Evolutionary conservation across 495 filamentous ascomycete genomes (phyloP), one percentile per base, ranked within the genome.

Genomic region (Parathielavia hyrcaniae): DNA sequence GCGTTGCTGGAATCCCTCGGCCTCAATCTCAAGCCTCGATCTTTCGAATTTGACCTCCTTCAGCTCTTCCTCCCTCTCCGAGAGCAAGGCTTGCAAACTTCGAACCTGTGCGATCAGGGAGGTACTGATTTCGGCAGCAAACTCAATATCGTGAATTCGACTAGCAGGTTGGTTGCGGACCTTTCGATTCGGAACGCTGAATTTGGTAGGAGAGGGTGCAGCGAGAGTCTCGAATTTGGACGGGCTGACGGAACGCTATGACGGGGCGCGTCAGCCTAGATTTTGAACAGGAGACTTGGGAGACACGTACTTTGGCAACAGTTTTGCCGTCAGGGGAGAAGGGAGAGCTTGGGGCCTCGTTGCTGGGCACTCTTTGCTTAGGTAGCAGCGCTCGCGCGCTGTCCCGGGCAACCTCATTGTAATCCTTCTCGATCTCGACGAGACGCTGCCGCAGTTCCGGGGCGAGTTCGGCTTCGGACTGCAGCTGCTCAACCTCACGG

Each of bases 61-160:
- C 49, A 97, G 71, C 20, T 87, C 75, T 49, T 97, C 95, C 57
- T 98, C 93, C 51, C 88, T 86, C 74, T 97, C 89, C 1, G 83
- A 80, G 4, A 97, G 79, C 35, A 92, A 75, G 2, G 82, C 81
- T 69, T 97, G 93, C 57, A 98, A 70, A 67, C 89, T 88, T 30
- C 92, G 86, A 22, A 97, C 87, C 71, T 97, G 93, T 19, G 84
- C 81, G 30, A 98, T 83, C 17, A 98, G 75, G 1, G 89, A 95
- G 16, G 87, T 93, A 64, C 88, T 95, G 52, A 98, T 95, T 61
- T 97, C 92, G 13, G 95, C 89, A 4, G 91, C 92, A 61, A 98
- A 96, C 65, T 96, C 89, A 65, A 97, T 93, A 66, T 98, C 92
- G 69, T 96, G 86, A 13, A 91, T 84, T 19, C 89, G 84, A 64